Base-by-base conservation (phyloP, 768 basidiomycete species). In the Suillus tomentosus region DNA sequence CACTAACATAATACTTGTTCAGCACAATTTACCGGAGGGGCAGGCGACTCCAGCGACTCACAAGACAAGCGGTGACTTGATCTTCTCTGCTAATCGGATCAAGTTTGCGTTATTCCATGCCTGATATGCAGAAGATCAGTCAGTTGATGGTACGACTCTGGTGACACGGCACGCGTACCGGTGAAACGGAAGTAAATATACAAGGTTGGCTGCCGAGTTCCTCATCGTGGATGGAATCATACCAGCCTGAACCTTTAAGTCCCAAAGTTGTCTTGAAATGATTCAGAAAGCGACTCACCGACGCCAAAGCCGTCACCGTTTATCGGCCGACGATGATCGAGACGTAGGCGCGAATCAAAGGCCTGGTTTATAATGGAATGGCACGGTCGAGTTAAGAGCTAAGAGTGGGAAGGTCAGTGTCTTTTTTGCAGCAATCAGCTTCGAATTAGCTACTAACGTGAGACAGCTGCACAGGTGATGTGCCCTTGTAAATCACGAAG, bases 291-390 rank as follows among this genome's bases (percentile, higher is more conserved):
- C 51, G 69, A 78, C 89, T 64, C 68, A 93, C 92, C 92, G 19
- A 99, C 94, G 36, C 96, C 96, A 74, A 99, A 99, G 0, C 96
- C 96, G 74, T 98, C 96, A 10, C 94, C 93, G 68, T 95, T 95
- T 77, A 95, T 94, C n/a, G 93, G 94, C 65, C 92, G 78, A 62
- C 93, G 82, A 67, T 80, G 83, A 71, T 95, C 93, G 60, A 94
- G 75, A 22, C 96, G 86, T 39, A 99, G 81, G 9, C 96, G 85
- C 24, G 94, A 96, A 78, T 98, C 96, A 71, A 95, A 96, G 0
- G 96, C 95, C 79, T 97, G 95, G 75, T 96, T 96, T 75, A 96
- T 97, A 79, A 98, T 97, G 3, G 92, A 94, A 79, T 98, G 96
- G 65, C 90, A 89, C 59, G 96, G 96, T 56, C 92, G 84, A 51